Base-by-base conservation (phyloP, 805 yeast species). In the Barnettozyma populi region DNA sequence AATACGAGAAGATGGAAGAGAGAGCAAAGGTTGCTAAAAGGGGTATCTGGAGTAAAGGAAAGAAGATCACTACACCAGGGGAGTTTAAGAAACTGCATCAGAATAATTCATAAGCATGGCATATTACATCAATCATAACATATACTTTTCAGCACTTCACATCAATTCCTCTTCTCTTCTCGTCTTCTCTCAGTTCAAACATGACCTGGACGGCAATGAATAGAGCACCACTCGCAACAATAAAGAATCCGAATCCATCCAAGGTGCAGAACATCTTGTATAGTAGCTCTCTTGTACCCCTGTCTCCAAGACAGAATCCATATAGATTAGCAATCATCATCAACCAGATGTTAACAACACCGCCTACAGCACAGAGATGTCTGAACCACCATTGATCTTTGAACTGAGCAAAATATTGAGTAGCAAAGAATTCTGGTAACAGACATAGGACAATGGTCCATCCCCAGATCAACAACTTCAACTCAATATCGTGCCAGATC, bases 291-390 rank as follows among this genome's bases (percentile, higher is more conserved):
- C 73, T 55, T 24, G 90, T 81, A 2, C 99, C 99, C 50, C 89
- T 96, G 25, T 82, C 72, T 8, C 97, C 98, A 31, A 94, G 73
- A 57, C 97, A 94, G 66, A 94, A 94, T 0, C 99, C 99, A 60
- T 86, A 89, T 45, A 95, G 68, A 59, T 94, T 94, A 14, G 98
- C 98, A 54, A 90, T 76, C 90, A 94, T 90, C 99, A 94, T 92
- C 84, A 92, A 77, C 96, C 97, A 92, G 48, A 94, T 84, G 64
- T 94, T 94, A 20, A 75, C 60, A 25, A 90, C 95, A 4, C 92
- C 96, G 3, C 99, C 99, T 6, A 79, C 55, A 0, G 90, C 96
- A 66, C 96, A 87, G 13, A 83, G 59, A 61, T 84, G 86, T 55
- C 97, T 76, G 65, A 75, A 94, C 87, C 92, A 83, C 72, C 82